Evolutionary conservation across 306 rosid genomes (phyloP).

Genomic region (Elaeagnus macrophylla): DNA sequence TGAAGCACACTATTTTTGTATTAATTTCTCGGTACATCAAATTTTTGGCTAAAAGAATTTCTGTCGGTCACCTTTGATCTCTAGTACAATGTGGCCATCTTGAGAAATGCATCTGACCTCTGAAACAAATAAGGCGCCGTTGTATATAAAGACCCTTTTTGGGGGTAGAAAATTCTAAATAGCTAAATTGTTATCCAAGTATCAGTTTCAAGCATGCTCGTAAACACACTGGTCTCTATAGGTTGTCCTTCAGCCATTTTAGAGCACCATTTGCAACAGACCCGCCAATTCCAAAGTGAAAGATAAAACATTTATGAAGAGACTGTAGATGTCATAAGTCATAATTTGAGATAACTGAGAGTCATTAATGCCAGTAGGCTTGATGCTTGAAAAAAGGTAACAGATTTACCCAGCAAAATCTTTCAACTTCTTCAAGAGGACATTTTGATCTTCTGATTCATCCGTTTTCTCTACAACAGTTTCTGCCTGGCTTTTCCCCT

Average conservation of each 20-base stretch:
- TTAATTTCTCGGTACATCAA: no score
- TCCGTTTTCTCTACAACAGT: slow-evolving; percentile 38
- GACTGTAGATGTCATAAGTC: neutral
- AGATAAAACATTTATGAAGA: neutral
- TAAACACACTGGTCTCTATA: slow-evolving; percentile 34
- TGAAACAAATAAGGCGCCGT: no score
- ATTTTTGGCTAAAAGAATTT: no score
- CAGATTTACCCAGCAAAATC: slow-evolving; percentile 61
- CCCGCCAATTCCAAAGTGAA: slow-evolving; percentile 32
- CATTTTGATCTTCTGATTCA: slow-evolving; percentile 45
- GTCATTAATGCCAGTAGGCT: neutral
- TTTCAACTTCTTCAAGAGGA: slow-evolving; percentile 57
- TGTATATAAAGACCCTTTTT: no score
- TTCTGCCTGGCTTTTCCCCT: slow-evolving; percentile 34
- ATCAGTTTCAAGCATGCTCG: no score
- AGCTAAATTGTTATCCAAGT: no score
- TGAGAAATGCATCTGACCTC: no score
- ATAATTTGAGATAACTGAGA: neutral
- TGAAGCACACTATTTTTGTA: no score
- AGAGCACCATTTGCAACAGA: slow-evolving; percentile 74
- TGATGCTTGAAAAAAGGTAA: neutral
- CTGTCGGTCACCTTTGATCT: no score
- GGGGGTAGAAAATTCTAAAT: no score
- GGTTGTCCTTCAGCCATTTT: slow-evolving; percentile 89
- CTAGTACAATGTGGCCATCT: no score